phyloP scores from a whole-genome alignment of 2,329 filamentous ascomycete species.

The Penicillium sp. region DNA sequence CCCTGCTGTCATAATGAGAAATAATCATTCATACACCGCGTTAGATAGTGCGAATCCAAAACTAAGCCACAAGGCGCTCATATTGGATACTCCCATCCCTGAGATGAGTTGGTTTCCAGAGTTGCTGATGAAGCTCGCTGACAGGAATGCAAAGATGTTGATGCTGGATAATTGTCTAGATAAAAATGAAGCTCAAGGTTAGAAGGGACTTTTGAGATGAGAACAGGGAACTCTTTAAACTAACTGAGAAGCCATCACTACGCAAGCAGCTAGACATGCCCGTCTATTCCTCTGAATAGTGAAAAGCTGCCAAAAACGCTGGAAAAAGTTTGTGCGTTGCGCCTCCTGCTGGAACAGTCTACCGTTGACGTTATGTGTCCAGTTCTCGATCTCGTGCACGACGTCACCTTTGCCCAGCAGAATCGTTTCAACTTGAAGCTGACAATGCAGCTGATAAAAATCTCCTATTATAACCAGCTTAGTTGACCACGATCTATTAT shows the following conservation, averaged over 20 bases:
- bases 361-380: slow-evolving; percentile 3
- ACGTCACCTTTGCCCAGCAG: slow-evolving; percentile 10
- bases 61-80: slow-evolving; percentile 16
- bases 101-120: not conserved
- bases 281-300: slow-evolving; percentile 16
- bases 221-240: not conserved
- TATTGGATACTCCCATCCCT: not conserved
- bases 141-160: slow-evolving; percentile 21
- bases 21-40: slow-evolving; percentile 10
- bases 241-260: slow-evolving; percentile 16
- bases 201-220: not conserved
- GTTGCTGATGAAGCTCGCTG: slow-evolving; percentile 10
- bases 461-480: slow-evolving; percentile 13
- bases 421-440: slow-evolving; percentile 15
- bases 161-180: slow-evolving; percentile 16
- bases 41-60: slow-evolving; percentile 18
- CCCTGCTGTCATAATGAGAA: not conserved
- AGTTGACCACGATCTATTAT: not conserved
- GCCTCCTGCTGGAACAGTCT: slow-evolving; percentile 5
- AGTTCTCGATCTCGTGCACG: slow-evolving; percentile 11
- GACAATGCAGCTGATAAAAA: slow-evolving; percentile 19
- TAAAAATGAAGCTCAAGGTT: not conserved
- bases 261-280: slow-evolving; percentile 15
- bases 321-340: slow-evolving; percentile 12
- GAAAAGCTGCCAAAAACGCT: slow-evolving; percentile 16